These are phyloP conservation scores for Crithidia bombi DNA, from an alignment of 208 protist genomes.

Conservation along the genomic window DNA sequence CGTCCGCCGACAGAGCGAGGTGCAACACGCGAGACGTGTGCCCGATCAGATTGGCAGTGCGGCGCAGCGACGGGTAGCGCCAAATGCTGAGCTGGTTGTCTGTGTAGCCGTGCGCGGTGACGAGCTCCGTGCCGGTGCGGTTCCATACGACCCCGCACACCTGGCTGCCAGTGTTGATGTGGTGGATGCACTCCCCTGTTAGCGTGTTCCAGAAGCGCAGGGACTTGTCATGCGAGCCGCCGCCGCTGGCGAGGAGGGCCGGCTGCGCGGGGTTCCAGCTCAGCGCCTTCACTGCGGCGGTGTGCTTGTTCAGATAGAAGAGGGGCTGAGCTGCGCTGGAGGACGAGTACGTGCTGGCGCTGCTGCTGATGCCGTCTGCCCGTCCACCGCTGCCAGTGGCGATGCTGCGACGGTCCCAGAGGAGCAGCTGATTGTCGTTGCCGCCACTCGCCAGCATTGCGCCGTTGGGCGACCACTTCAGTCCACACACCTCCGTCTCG, in stretches of 20 bases:
- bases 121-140: constrained; percentile 94
- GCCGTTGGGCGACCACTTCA: constrained; percentile 95
- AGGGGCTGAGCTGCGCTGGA: constrained; percentile 50
- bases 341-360: background rate
- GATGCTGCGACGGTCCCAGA: constrained; percentile 93
- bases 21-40: constrained; percentile 98
- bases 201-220: constrained; percentile 98
- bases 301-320: constrained; percentile 93
- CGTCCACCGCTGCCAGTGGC: constrained; percentile 5
- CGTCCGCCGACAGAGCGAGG: constrained; percentile 97
- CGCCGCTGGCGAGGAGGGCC: constrained; percentile 97
- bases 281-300: constrained; percentile 98
- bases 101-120: constrained; percentile 98
- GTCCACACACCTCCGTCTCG: constrained; percentile 96
- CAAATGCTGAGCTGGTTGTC: constrained; percentile 99
- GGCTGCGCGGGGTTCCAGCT: constrained; percentile 97
- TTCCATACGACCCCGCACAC: constrained; percentile 98
- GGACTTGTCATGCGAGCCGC: constrained; percentile 97
- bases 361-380: background rate
- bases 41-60: constrained; percentile 97
- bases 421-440: constrained; percentile 98
- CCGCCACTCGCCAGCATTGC: constrained; percentile 96
- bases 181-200: constrained; percentile 93
- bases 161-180: constrained; percentile 96
- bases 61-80: constrained; percentile 98